These are phyloP conservation scores for Helichrysum umbraculigerum DNA, from an alignment of 129 eudicot genomes.

Conservation along the genomic window DNA sequence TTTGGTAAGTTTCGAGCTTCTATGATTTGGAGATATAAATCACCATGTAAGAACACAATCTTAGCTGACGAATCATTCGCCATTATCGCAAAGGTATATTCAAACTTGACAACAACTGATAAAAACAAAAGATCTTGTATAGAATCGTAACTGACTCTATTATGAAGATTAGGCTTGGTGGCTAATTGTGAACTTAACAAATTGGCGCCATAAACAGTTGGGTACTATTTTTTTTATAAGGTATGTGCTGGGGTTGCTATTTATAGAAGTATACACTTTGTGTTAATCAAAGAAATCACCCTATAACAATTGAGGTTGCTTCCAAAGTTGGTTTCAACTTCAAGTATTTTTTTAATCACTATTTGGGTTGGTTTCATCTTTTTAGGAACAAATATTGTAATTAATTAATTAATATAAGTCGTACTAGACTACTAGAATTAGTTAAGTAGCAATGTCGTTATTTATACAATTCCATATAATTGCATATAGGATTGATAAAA, in stretches of 20 bases:
- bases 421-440: too few relatives aligned
- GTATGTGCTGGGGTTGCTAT: slow-evolving; percentile 6
- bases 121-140: background rate
- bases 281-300: slow-evolving; percentile 12
- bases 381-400: background rate
- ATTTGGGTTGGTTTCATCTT: background rate
- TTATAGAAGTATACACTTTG: slow-evolving; percentile 3
- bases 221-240: slow-evolving; percentile 15
- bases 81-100: slow-evolving; percentile 31
- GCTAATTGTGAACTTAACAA: background rate
- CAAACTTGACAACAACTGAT: background rate
- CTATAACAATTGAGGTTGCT: slow-evolving; percentile 14
- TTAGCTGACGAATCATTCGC: slow-evolving; percentile 36
- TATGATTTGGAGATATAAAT: slow-evolving; percentile 56
- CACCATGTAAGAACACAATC: slow-evolving; percentile 66
- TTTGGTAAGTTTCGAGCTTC: slow-evolving; percentile 72
- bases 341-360: background rate
- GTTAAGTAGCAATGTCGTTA: background rate
- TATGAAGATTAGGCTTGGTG: background rate
- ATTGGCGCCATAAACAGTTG: slow-evolving; percentile 20
- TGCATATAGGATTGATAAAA: slow-evolving; percentile 5
- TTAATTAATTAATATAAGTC: background rate
- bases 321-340: slow-evolving; percentile 15
- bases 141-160: background rate
- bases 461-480: background rate